These are phyloP conservation scores for Oemleria cerasiformis DNA, from an alignment of 306 rosid species.

Conservation along the genomic window DNA sequence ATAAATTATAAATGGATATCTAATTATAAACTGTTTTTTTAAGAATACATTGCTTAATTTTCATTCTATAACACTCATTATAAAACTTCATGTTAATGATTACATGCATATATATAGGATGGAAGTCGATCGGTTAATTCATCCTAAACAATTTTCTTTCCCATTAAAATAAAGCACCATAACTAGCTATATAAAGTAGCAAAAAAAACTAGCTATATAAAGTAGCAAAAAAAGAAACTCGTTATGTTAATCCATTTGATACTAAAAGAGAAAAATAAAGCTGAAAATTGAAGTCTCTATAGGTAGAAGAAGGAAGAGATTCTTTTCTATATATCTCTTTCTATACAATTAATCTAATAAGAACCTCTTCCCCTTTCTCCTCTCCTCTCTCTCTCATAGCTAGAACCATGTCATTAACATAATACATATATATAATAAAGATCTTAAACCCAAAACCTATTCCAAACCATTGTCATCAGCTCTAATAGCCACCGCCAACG, in stretches of 20 bases:
- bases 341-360: constrained; percentile 18
- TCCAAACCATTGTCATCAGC: not conserved
- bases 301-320: constrained; percentile 14
- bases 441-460: not conserved
- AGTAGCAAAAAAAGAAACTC: not conserved
- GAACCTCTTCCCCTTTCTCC: not conserved
- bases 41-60: too few relatives aligned
- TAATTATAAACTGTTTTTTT: too few relatives aligned
- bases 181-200: too few relatives aligned
- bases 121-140: not conserved
- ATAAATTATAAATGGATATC: too few relatives aligned
- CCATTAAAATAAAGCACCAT: not conserved
- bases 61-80: too few relatives aligned
- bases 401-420: not conserved
- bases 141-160: not conserved
- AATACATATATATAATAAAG: too few relatives aligned
- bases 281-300: not conserved
- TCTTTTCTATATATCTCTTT: constrained; percentile 13
- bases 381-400: not conserved
- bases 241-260: not conserved
- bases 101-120: too few relatives aligned
- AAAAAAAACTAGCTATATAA: too few relatives aligned
- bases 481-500: constrained; percentile 12
- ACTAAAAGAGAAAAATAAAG: not conserved
- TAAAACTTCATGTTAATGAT: too few relatives aligned